Evolutionary conservation across 129 eudicot genomes (phyloP).

Genomic region (Flaveria linearis): DNA sequence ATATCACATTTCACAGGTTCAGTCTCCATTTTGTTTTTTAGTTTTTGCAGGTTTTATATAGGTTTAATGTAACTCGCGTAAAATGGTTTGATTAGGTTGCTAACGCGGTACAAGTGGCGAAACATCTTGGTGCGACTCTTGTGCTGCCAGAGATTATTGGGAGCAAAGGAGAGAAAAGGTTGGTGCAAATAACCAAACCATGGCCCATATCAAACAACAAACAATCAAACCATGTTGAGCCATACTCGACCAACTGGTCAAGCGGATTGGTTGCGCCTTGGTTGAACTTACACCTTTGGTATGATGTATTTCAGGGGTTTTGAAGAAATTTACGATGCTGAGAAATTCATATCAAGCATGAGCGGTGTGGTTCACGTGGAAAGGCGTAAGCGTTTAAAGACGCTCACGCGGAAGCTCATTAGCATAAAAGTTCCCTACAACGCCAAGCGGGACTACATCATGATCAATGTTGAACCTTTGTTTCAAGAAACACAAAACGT

Average conservation of each 20-base stretch:
- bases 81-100: conserved; percentile 53
- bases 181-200: conserved; percentile 2
- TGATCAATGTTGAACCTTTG: conserved; percentile 47
- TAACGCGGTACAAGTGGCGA: conserved; percentile 63
- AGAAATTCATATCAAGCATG: conserved; percentile 54
- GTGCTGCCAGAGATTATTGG: conserved; percentile 73
- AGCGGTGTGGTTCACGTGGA: conserved; percentile 60
- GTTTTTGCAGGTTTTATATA: neutral
- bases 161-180: conserved; percentile 61
- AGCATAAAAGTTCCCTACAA: conserved; percentile 57
- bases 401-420: conserved; percentile 29
- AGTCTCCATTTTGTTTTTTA: neutral
- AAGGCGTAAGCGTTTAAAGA: conserved; percentile 35
- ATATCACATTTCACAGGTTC: conserved; percentile 73
- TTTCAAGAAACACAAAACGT: conserved; percentile 39
- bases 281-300: conserved; percentile 9
- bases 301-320: conserved; percentile 48
- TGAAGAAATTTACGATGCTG: conserved; percentile 57
- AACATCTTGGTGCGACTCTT: conserved; percentile 70
- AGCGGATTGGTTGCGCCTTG: neutral
- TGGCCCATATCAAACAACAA: neutral
- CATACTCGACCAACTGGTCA: neutral
- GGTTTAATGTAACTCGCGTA: neutral
- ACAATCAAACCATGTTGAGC: neutral
- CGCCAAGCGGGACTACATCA: conserved; percentile 50